Evolutionary conservation across 352 stramenopile species (phyloP).

Genomic region (Blastocystis sp.): DNA sequence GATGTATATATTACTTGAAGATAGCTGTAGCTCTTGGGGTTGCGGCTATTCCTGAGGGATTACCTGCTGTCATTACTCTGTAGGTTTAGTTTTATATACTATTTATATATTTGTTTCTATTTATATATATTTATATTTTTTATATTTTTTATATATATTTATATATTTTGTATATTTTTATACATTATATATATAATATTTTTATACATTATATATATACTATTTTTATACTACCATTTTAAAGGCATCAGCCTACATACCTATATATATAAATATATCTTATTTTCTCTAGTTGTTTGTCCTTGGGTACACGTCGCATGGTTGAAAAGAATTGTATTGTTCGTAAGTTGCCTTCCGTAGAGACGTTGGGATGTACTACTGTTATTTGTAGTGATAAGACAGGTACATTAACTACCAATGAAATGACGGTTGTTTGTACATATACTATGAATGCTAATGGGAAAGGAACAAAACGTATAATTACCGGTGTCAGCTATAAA

Average conservation of each 20-base stretch:
- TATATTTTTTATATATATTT: no score
- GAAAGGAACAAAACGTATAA: not conserved
- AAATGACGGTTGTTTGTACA: conserved; percentile 68
- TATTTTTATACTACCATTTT: no score
- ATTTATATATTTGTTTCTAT: no score
- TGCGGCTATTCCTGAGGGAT: conserved; percentile 88
- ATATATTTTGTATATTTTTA: no score
- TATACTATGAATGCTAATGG: not conserved
- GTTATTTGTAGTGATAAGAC: conserved; percentile 50
- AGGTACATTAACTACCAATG: conserved; percentile 86
- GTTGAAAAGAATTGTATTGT: conserved; percentile 89
- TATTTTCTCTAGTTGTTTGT: conserved; percentile 62
- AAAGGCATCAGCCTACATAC: no score
- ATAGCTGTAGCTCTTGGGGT: conserved; percentile 91
- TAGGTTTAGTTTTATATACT: not conserved
- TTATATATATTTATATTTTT: no score
- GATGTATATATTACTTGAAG: conserved; percentile 96
- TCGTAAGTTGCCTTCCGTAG: conserved; percentile 83
- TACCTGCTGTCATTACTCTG: conserved; percentile 88
- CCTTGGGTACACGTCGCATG: conserved; percentile 79
- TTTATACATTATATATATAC: no score
- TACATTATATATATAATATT: no score
- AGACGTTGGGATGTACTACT: conserved; percentile 77
- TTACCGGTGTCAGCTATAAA: conserved; percentile 77
- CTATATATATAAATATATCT: no score